Conservation (phyloP, 768 basidiomycete genomes). For the Termitomyces sp. region DNA sequence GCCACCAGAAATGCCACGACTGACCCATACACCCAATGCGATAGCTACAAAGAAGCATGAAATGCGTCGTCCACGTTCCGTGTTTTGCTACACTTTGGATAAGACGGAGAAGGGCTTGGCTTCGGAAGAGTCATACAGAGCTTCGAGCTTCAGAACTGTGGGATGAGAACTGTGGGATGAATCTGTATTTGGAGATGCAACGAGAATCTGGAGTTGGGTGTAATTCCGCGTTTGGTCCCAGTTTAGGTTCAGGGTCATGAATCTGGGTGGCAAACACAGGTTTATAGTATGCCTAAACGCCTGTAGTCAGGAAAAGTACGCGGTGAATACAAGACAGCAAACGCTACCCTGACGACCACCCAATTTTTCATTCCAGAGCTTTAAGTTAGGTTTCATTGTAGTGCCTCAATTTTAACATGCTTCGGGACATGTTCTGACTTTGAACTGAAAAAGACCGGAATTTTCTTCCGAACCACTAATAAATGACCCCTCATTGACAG, state of each 20-base stretch:
- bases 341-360: not conserved
- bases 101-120: no score
- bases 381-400: not conserved
- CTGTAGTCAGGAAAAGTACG: not conserved
- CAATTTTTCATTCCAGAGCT: not conserved
- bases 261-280: not conserved
- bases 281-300: not conserved
- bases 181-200: not conserved
- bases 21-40: slow-evolving; percentile 42
- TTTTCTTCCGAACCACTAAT: not conserved
- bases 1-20: slow-evolving; percentile 44
- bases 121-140: not conserved
- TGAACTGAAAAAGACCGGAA: not conserved
- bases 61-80: no score
- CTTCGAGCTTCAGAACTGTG: not conserved
- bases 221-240: not conserved
- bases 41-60: slow-evolving; percentile 21
- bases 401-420: not conserved
- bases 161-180: not conserved
- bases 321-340: not conserved
- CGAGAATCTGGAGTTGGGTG: not conserved
- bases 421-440: not conserved
- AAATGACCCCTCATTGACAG: not conserved
- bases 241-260: not conserved
- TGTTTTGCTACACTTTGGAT: not conserved